Evolutionary conservation across 1,284 basidiomycete species (phyloP), one percentile per base, ranked within the genome.

Genomic region (Tilletia setariae): DNA sequence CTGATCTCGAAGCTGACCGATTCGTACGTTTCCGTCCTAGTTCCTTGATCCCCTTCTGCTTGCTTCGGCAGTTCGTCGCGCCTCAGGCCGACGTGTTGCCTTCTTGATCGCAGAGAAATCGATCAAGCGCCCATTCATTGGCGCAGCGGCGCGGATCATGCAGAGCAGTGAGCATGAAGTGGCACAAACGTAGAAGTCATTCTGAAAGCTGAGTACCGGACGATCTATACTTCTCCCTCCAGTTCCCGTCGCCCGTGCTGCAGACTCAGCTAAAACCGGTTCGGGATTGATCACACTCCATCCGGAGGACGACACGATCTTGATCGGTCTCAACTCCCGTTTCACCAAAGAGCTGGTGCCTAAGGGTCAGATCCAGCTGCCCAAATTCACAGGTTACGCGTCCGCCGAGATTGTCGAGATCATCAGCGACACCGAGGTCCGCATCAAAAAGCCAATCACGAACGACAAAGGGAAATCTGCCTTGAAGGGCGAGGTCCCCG

Each of bases 21-120:
- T 65, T 8, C 43, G 23, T 11, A 16, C 56, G 35, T 53, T 3
- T n/a, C 19, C 11, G 43, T 23, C 40, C 35, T 84, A 98, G 91
- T 98, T 99, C 84, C 88, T 98, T 67, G 96, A 99, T 81, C 94
- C 96, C 8, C 84, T 98, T 61, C 86, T 98, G 56, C 85, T 99
- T 59, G 90, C 89, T 71, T 88, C 92, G 64, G 92, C 98, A 84
- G 94, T 94, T 56, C 76, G 86, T 79, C 88, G 90, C 69, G 93
- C 96, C 83, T 90, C 91, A 1, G 87, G 89, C 21, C 87, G 96
- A 56, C 88, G 90, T 75, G 91, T 96, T 13, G 90, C 91, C 69
- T 94, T 96, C 80, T 86, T 99, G 51, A 91, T 91, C 32, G 96
- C 96, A n/a, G 94, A 94, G 1, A 92, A 91, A 82, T 93, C 91